Evolutionary conservation across 1,284 basidiomycete genomes (phyloP), one percentile per base, ranked within the genome.

Genomic region (Marasmius sp.): DNA sequence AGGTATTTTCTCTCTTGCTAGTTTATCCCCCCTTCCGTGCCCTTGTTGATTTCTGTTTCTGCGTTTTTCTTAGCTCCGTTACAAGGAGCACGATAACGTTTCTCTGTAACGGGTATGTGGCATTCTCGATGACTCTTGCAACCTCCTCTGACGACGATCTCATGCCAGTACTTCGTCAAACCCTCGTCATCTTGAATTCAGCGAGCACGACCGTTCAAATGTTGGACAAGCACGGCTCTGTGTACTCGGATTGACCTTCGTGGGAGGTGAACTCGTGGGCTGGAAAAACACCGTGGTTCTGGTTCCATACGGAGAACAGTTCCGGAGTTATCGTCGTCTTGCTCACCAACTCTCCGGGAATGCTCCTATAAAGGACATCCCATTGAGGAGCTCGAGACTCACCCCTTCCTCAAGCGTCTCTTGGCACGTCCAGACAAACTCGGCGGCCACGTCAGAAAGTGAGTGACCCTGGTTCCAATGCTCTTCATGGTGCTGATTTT

Each of bases 271-370:
- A 41, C 58, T 67, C 2, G 57, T 65, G 14, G 69, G 69, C 0
- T 70, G 68, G 64, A 63, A 66, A 18, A 67, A 68, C 36, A 62
- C 60, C 0, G 60, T 69, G 3, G 58, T 62, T 1, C 56, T 70
- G 6, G 12, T 47, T 16, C 65, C 65, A 20, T 81, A 82, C 65
- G 79, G 78, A 50, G 72, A 76, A 50, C 71, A 68, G 12, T 73
- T 80, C 66, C 76, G 80, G 12, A 73, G 73, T 60, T 78, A 78
- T 65, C 79, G 82, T 63, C 75, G 75, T 58, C 70, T 78, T 36
- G 73, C 81, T 61, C 77, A 76, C 45, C 75, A 74, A 34, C 68
- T 77, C 6, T 66, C 67, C 34, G 64, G 64, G 39, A 65, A 65
- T 33, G 51, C 54, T 12, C 36, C 38, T 34, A 64, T 64, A 59